Base-by-base conservation (phyloP, 1,139 yeast genomes). In the Torulaspora pretoriensis region DNA sequence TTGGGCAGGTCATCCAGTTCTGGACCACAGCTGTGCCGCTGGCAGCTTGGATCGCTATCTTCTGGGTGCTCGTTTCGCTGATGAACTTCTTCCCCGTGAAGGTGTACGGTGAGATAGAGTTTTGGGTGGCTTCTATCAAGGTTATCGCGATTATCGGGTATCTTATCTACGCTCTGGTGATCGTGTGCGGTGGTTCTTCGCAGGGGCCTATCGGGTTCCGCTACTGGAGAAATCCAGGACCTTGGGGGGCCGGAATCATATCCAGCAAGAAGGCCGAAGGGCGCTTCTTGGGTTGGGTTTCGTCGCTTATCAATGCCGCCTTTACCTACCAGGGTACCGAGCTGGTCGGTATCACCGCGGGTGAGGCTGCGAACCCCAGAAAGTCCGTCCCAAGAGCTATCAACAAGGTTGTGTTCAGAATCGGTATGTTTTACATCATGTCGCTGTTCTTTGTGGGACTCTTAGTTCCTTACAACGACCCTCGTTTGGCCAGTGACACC, bases 311-410 rank as follows among this genome's bases (percentile, higher is more conserved):
- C 49, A 79, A 81, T 50, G 88, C 94, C 12, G 88, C 85, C 4
- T 84, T 85, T 64, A 87, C 92, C 23, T 84, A 74, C 63, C 78
- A 80, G 56, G 94, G 94, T 59, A 81, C 90, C 5, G 95, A 85
- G 65, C 71, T 83, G 58, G 78, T 77, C 37, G 82, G 81, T 61
- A 78, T 84, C 59, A 78, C 90, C 5, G 86, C 87, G 53, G 88
- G 88, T 63, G 95, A 85, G 68, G 81, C 89, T 45, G 74, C 77
- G 48, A 80, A 84, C 64, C 94, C 95, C 51, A 75, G 94, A 69
- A 75, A 75, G 57, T 72, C 87, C 29, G 84, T 85, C 50, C 92
- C 92, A 55, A 79, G 76, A 61, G 94, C 95, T 39, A 82, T 84
- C 63, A 82, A 75, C 63, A 77, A 82, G 63, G 87, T 89, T 14